Evolutionary conservation across 129 eudicot species (phyloP).

Genomic region (Flaveria trinervia): DNA sequence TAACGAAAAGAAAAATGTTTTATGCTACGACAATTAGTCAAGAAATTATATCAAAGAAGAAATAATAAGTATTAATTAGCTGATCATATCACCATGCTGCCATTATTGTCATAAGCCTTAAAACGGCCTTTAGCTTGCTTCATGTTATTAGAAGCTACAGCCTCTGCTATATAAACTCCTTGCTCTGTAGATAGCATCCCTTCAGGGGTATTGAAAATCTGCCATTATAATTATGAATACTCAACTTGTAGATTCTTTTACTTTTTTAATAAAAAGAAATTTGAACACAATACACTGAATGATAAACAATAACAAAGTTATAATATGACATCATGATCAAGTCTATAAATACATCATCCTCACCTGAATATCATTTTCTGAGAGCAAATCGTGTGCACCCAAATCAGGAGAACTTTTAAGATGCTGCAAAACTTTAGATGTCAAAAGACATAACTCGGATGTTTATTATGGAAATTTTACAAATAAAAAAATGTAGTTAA

Average conservation of each 20-base stretch:
- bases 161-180: conserved; percentile 94
- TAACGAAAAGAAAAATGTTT: conserved; percentile 15
- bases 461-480: not conserved
- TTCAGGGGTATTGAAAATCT: conserved; percentile 91
- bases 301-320: conserved; percentile 13
- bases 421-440: conserved; percentile 48
- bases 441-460: conserved; percentile 10
- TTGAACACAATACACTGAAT: conserved; percentile 1
- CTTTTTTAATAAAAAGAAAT: not conserved
- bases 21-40: conserved; percentile 4
- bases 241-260: not conserved
- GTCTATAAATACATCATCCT: conserved; percentile 11
- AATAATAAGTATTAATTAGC: conserved; percentile 2
- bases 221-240: conserved; percentile 25
- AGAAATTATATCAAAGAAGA: not conserved
- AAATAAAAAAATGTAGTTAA: conserved; percentile 18
- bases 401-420: conserved; percentile 73
- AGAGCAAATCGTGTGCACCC: conserved; percentile 68
- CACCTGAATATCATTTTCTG: conserved; percentile 86
- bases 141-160: conserved; percentile 60
- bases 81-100: conserved; percentile 42
- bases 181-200: conserved; percentile 95
- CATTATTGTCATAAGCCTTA: conserved; percentile 56
- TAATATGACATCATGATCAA: conserved; percentile 10
- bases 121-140: conserved; percentile 85